A percentile compares a stretch with the other conserved stretches of the same genome.
phyloP scores from a whole-genome alignment of 2,329 filamentous ascomycete species.

The Elsinoe perseae region DNA sequence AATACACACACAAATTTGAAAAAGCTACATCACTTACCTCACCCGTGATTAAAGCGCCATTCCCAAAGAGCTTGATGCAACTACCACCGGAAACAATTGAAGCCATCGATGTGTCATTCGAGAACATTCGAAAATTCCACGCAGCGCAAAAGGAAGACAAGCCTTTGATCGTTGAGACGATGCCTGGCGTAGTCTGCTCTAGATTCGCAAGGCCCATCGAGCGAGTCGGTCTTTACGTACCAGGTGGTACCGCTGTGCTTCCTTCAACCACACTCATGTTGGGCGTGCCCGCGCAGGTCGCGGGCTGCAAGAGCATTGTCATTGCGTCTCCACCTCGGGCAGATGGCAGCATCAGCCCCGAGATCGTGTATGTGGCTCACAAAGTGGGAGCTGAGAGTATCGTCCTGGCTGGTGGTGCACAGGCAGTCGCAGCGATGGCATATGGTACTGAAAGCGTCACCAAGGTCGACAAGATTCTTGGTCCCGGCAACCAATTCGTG shows the following conservation, averaged over 20 bases:
- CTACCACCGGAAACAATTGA: slow-evolving; percentile 73
- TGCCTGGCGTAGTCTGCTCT: slow-evolving; percentile 93
- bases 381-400: slow-evolving; percentile 95
- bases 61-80: slow-evolving; percentile 77
- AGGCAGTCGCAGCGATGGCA: slow-evolving; percentile 92
- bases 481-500: slow-evolving; percentile 96
- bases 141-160: slow-evolving; percentile 80
- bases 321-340: slow-evolving; percentile 82
- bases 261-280: slow-evolving; percentile 97
- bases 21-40: slow-evolving; percentile 86
- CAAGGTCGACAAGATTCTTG: slow-evolving; percentile 98
- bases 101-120: slow-evolving; percentile 88
- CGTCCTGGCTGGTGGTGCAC: slow-evolving; percentile 87
- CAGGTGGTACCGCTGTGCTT: slow-evolving; percentile 92
- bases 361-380: slow-evolving; percentile 95
- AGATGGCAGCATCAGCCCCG: slow-evolving; percentile 85
- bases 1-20: slow-evolving; percentile 97
- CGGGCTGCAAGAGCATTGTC: slow-evolving; percentile 90
- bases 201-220: slow-evolving; percentile 90
- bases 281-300: slow-evolving; percentile 94
- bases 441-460: slow-evolving; percentile 90
- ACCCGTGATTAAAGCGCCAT: slow-evolving; percentile 83
- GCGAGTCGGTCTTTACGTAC: slow-evolving; percentile 91
- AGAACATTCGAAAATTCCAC: slow-evolving; percentile 94
- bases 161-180: slow-evolving; percentile 81